phyloP scores from a whole-genome alignment of 441 rosid genomes.

The Capsella rubella region DNA sequence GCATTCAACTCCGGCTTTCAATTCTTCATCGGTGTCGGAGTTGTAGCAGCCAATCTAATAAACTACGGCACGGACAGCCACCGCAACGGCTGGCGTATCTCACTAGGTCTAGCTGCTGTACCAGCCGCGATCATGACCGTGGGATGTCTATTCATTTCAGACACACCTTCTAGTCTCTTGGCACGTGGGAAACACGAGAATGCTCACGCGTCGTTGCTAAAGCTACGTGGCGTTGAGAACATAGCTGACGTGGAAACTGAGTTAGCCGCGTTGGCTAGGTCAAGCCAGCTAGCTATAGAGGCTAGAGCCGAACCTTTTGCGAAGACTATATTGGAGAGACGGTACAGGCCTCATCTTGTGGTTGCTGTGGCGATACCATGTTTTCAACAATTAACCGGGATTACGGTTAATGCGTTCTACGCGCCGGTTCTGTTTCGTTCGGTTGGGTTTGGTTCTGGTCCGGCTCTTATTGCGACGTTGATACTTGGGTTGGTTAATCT shows the following conservation, averaged over 20 bases:
- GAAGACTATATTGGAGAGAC: constrained; percentile 63
- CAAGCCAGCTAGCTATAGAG: constrained; percentile 55
- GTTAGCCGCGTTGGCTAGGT: constrained; percentile 56
- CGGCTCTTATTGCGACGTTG: constrained; percentile 66
- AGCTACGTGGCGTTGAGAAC: constrained; percentile 51
- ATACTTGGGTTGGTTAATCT: constrained; percentile 75
- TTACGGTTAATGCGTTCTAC: constrained; percentile 74
- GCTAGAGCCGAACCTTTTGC: constrained; percentile 55
- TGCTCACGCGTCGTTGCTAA: constrained; percentile 64
- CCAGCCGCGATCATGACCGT: constrained; percentile 77
- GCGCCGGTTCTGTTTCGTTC: constrained; percentile 80
- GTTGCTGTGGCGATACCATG: constrained; percentile 69
- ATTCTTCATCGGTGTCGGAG: constrained; percentile 73
- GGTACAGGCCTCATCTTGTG: constrained; percentile 72
- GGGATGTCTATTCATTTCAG: constrained; percentile 71
- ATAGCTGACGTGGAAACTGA: constrained; percentile 57
- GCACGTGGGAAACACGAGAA: constrained; percentile 64
- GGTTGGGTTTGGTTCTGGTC: constrained; percentile 72
- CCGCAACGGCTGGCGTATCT: constrained; percentile 81
- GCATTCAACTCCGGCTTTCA: constrained; percentile 80
- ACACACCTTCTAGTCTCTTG: constrained; percentile 75
- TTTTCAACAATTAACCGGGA: constrained; percentile 80
- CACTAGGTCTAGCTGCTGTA: constrained; percentile 69
- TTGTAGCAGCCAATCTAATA: constrained; percentile 63
- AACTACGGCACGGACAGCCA: constrained; percentile 62